phyloP scores from a whole-genome alignment of 768 basidiomycete genomes.

The Fomitopsis serialis region DNA sequence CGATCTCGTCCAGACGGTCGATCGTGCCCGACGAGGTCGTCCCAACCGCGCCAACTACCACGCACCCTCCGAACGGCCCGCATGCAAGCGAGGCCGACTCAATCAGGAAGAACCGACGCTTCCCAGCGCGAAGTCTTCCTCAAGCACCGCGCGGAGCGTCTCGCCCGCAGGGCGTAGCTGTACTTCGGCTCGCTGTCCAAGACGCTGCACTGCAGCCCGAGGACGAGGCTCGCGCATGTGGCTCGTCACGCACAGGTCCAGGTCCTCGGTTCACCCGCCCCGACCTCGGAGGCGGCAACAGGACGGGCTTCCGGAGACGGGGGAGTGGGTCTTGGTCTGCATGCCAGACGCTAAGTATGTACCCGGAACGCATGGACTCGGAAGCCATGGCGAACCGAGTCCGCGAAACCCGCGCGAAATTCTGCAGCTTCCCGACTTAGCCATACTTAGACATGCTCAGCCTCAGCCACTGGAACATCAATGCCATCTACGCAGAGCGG shows the following conservation, averaged over 20 bases:
- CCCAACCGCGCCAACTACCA: conserved; percentile 81
- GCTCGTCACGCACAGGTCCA: conserved; percentile 84
- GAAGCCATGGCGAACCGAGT: no score
- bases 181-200: conserved; percentile 64
- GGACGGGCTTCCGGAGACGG: no score
- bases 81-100: conserved; percentile 18
- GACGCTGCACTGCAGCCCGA: conserved; percentile 69
- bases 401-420: no score
- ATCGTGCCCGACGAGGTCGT: conserved; percentile 89
- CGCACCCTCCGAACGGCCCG: neutral
- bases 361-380: no score
- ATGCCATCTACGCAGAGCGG: no score
- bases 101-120: conserved; percentile 82
- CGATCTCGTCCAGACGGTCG: conserved; percentile 74
- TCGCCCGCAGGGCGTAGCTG: conserved; percentile 58
- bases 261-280: no score
- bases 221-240: conserved; percentile 85
- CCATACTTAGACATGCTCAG: no score
- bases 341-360: no score
- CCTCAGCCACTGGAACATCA: no score
- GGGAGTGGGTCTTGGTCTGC: no score
- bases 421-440: no score
- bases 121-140: conserved; percentile 51
- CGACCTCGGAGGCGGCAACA: no score
- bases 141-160: conserved; percentile 52